A percentile compares a stretch with the other conserved stretches of the same genome.
Evolutionary conservation across 352 stramenopile species (phyloP).

Genomic region (Pythium aristosporum): DNA sequence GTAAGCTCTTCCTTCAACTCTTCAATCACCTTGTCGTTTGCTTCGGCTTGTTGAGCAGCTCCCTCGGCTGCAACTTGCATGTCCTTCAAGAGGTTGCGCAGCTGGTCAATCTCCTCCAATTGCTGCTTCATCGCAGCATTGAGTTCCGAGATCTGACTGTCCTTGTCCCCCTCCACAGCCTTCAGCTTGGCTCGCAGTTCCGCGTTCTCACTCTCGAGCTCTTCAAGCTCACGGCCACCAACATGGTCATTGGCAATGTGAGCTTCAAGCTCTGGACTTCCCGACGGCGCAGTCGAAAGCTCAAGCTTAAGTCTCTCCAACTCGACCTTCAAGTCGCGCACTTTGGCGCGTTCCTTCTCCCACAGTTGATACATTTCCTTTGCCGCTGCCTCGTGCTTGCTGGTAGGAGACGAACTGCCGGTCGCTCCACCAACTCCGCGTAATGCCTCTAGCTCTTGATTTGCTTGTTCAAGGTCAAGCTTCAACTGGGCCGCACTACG

Average conservation of each 20-base stretch:
- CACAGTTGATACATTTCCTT: conserved; percentile 32
- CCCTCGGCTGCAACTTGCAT: conserved; percentile 1
- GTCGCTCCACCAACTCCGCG: not conserved
- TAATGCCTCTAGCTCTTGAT: conserved; percentile 4
- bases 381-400: conserved; percentile 23
- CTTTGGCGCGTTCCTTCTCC: conserved; percentile 30
- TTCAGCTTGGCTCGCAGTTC: conserved; percentile 23
- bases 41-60: conserved; percentile 1
- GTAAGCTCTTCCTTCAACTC: conserved; percentile 29
- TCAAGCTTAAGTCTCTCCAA: conserved; percentile 1
- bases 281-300: not conserved
- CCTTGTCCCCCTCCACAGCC: conserved; percentile 29
- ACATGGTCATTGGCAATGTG: not conserved
- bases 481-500: conserved; percentile 15
- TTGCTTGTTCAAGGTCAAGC: conserved; percentile 4
- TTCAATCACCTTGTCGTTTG: conserved; percentile 31
- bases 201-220: not conserved
- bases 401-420: not conserved
- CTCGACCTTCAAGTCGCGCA: conserved; percentile 22
- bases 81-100: not conserved
- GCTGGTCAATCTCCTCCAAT: conserved; percentile 16
- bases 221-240: conserved; percentile 2
- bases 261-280: not conserved
- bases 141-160: conserved; percentile 33
- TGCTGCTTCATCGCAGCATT: conserved; percentile 38